Evolutionary conservation across 768 basidiomycete species (phyloP), one percentile per base, ranked within the genome.

Genomic region (Suillus fuscotomentosus): DNA sequence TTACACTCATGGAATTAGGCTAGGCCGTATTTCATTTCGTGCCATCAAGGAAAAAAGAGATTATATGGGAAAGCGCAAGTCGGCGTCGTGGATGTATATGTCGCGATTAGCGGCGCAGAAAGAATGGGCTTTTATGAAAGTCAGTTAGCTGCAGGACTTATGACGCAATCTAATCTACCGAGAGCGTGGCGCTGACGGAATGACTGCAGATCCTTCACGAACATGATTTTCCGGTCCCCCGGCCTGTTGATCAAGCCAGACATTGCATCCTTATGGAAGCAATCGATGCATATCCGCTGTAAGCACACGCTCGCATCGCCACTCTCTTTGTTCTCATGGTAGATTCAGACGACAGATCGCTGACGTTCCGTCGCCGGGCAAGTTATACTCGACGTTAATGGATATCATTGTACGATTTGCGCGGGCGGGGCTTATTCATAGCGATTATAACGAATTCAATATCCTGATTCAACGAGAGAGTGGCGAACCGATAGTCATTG

Each of bases 81-180:
- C 91, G 20, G 97, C 97, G 1, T 94, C 94, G 20, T 99, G 97
- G 97, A 97, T 99, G 95, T 99, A 98, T 78, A 94, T 99, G 93
- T 96, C 94, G 24, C 86, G 97, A 24, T 78, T 99, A 54, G 91
- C 96, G 20, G 97, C 97, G 10, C 91, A 97, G 79, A 99, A 98
- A 73, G 97, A 99, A 75, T 99, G 89, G 86, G 94, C 94, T 1
- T 99, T 99, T 76, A 97, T 99, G 94, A 98, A 97, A 84, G 97
- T 94, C 24, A 50, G 70, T 42, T 34, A 54, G 24, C 13, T 15
- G 31, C 55, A 34, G 22, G 45, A 24, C 39, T 20, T 24, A 5
- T 17, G 22, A 38, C 24, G 17, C 57, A 14, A 24, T 36, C 42
- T 22, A 14, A 24, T 36, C 42, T 22, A 42, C 11, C 8, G 51